phyloP scores from a whole-genome alignment of 2,329 filamentous ascomycete genomes.

The Aspergillus bombycis region DNA sequence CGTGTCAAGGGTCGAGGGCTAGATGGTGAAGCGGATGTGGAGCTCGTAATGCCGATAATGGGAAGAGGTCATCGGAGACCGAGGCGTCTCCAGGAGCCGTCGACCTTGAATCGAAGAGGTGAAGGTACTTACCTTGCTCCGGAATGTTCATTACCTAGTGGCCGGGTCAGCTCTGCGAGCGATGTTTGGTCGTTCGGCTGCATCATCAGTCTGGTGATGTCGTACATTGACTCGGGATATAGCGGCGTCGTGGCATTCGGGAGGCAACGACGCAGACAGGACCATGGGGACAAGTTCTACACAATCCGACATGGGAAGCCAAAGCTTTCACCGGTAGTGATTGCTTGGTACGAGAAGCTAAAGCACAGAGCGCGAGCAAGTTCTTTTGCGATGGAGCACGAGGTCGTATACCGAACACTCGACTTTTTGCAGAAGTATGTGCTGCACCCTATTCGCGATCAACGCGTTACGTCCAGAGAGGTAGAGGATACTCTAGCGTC shows the following conservation, averaged over 20 bases:
- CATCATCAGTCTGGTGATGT: constrained; percentile 43
- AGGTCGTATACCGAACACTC: constrained; percentile 29
- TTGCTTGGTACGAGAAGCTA: constrained; percentile 18
- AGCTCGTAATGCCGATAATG: constrained; percentile 1
- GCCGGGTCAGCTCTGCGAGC: constrained; percentile 38
- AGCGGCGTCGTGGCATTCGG: constrained; percentile 27
- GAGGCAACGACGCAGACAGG: constrained; percentile 23
- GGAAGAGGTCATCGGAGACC: constrained; percentile 6
- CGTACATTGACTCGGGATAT: constrained; percentile 39
- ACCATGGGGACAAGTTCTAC: constrained; percentile 26
- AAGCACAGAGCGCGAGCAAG: constrained; percentile 4
- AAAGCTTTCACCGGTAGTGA: constrained; percentile 18
- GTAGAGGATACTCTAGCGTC: constrained; percentile 24
- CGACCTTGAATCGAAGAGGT: constrained; percentile 1
- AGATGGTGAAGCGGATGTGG: constrained; percentile 21
- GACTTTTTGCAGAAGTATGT: constrained; percentile 31
- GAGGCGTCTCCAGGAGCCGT: constrained; percentile 14
- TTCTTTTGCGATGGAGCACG: constrained; percentile 19
- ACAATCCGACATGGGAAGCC: constrained; percentile 10
- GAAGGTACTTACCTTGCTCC: constrained; percentile 45
- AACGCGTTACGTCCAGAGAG: constrained; percentile 20
- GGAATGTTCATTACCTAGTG: constrained; percentile 28
- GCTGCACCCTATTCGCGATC: constrained; percentile 25
- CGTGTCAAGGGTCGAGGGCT: constrained; percentile 35
- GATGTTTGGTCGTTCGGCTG: constrained; percentile 50